Evolutionary conservation across 306 rosid genomes (phyloP), one percentile per base, ranked within the genome.

Genomic region (Pachyrhizus erosus): DNA sequence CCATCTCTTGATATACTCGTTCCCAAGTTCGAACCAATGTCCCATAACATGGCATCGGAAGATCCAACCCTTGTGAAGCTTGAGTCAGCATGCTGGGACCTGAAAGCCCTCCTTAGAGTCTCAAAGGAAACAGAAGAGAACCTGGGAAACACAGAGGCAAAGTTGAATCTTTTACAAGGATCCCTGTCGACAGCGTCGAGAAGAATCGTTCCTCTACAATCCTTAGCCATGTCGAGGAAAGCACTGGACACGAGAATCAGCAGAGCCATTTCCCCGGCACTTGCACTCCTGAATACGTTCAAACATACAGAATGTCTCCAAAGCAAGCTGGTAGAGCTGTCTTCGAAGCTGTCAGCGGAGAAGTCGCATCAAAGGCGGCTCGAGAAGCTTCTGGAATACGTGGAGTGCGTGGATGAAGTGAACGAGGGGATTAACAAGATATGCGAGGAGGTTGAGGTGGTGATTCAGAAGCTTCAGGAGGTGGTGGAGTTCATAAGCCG

Each of bases 401-500:
- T 85, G 76, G 89, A 86, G 37, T 89, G 90, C 24, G 95, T 90
- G 20, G 95, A 92, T 49, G 80, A 83, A 80, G 75, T 94, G 5
- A 87, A 84, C 39, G 84, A 46, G 3, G 88, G 91, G 11, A 86
- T 94, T 2, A 84, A 29, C 9, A 73, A 66, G 15, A 90, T 94
- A 39, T 67, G 91, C 34, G 68, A 73, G 52, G 97, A 87, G 21
- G 98, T 92, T 2, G 94, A 91, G 86, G 85, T 87, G 4, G 98
- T 89, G 86, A 87, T 94, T 37, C 94, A 87, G 90, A 88, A 58
- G 88, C 97, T 92, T 57, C 98, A 94, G 20, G 98, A 94, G 85
- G 98, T 92, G 72, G 98, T 94, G 49, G 98, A 94, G 87, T 94
- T 91, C 64, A 76, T 94, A 81, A 91, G 98, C 89, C 70, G 97